Base-by-base conservation (phyloP, 2,329 filamentous ascomycete genomes). In the Xylariaceae sp. region DNA sequence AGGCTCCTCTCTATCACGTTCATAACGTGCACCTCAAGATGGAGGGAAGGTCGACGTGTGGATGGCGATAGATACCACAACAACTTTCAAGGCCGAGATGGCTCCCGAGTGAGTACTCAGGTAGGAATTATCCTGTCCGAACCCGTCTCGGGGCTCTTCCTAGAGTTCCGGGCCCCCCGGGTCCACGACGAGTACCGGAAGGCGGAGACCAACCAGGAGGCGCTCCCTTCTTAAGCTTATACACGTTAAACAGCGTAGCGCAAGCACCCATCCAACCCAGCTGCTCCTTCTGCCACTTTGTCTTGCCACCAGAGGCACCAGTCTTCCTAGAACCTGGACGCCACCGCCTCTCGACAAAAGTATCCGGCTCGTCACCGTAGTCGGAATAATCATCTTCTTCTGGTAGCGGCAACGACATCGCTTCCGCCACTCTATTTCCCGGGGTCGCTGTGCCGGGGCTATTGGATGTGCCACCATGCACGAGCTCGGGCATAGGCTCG, bases 191-290 rank as follows among this genome's bases (percentile, higher is more conserved):
- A n/a, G 3, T 22, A 42, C n/a, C 37, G 5, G 14, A 32, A 12
- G 20, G 39, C 25, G 27, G 39, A 0, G 35, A 22, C 37, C 49
- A 48, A 14, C 33, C 45, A 22, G 55, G 55, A 22, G 54, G 56
- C 22, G 40, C 47, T 6, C 56, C 54, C 37, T 56, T 56, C 51
- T 57, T 55, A 8, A 62, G 48, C 37, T 54, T 58, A 38, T 61
- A 63, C 8, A 63, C 32, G 40, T 66, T 63, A 32, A 67, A 58
- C 22, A 71, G 65, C 44, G 66, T 65, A 63, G 68, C 70, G 25
- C 67, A 62, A 0, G 73, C 74, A 2, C 74, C 73, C 17, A 49
- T 40, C 74, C 73, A 77, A 1, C 74, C 74, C 7, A 76, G 54
- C 58, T 68, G 60, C 42, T 66, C 59, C 42, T 64, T 68, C 39